A percentile compares a stretch with the other conserved stretches of the same genome.
These are phyloP conservation scores for Mycena kentingensis DNA, from an alignment of 768 basidiomycete genomes.

Conservation along the genomic window DNA sequence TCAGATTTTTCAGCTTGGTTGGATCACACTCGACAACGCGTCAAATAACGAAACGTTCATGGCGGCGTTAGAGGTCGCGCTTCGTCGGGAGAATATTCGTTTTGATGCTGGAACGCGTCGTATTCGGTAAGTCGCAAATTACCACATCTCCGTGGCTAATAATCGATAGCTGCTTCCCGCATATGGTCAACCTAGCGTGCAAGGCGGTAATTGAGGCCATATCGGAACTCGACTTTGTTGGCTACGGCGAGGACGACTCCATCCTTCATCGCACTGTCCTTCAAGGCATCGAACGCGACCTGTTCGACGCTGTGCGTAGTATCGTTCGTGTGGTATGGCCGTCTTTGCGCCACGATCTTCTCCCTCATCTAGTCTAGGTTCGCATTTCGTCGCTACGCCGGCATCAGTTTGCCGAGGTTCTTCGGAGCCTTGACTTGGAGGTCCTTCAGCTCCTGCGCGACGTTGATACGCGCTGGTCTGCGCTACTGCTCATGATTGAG, in stretches of 20 bases:
- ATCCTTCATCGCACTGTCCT: constrained; percentile 4
- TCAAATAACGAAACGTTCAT: constrained; percentile 38
- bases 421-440: constrained; percentile 9
- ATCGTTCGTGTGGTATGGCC: constrained; percentile 27
- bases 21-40: constrained; percentile 38
- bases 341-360: not conserved
- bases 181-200: constrained; percentile 36
- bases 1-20: constrained; percentile 8
- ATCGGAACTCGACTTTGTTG: constrained; percentile 21
- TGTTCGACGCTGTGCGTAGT: constrained; percentile 24
- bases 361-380: not conserved
- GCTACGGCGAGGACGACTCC: constrained; percentile 2
- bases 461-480: constrained; percentile 5
- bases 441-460: not conserved
- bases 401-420: constrained; percentile 24
- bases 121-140: constrained; percentile 26
- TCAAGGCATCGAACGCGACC: constrained; percentile 19
- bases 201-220: constrained; percentile 31
- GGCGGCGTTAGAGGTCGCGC: constrained; percentile 23
- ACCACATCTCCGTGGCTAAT: constrained; percentile 2
- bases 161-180: constrained; percentile 33
- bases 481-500: not conserved
- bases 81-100: constrained; percentile 22
- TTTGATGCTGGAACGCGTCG: constrained; percentile 25
- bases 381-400: constrained; percentile 27